Base-by-base conservation (phyloP, 169 alveolate species). In the Plasmodium berghei region DNA sequence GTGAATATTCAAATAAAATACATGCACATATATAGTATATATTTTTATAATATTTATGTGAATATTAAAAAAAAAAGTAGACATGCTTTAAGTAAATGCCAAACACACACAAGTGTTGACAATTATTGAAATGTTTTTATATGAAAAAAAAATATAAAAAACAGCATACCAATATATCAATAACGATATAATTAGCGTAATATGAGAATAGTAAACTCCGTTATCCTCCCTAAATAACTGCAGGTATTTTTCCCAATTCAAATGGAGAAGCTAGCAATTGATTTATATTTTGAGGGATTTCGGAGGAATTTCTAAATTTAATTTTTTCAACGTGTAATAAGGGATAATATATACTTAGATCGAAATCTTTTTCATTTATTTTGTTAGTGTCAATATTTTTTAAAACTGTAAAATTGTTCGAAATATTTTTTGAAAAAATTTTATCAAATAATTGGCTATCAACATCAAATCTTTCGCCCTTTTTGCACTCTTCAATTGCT, bases 401-500 rank as follows among this genome's bases (percentile, higher is more conserved):
- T 59, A 83, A 52, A 83, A 83, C 90, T n/a, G 71, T 55, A 59
- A 83, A 62, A 10, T 67, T 72, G 9, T 67, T 18, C 28, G 26
- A 18, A 10, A 16, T 18, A 55, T 83, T 69, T 71, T 67, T 67
- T 58, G 73, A 0, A 48, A 83, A 40, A 5, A 83, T 54, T 83
- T 83, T 83, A 83, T 83, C 42, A 71, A 67, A 83, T 59, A 83
- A 34, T n/a, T 66, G 72, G 22, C 16, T 42, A 34, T 67, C 59
- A 18, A 67, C 83, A 49, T 83, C 90, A 67, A 83, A 83, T n/a
- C 90, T 40, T 42, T 71, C 80, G 9, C 69, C 90, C 6, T 67
- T 67, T 72, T 69, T 83, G 49, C 90, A 83, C 24, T 83, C 90
- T 48, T 83, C 90, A 34, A 83, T 48, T 40, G 85, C 90, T 67